Conservation (phyloP, 768 basidiomycete genomes). For the Tubosaeta sp. region DNA sequence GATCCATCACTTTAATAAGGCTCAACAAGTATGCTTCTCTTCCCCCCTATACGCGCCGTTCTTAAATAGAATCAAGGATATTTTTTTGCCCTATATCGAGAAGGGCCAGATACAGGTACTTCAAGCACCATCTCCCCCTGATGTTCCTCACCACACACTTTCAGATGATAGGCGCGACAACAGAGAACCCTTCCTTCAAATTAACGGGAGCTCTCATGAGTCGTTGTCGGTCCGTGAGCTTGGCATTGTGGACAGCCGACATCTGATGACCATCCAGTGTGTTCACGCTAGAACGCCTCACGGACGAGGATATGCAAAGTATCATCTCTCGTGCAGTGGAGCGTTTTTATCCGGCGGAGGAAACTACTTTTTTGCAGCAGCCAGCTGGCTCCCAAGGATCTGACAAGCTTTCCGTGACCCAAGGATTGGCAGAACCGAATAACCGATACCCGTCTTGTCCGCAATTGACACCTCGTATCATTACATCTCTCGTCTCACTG, state of each 20-base stretch:
- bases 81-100: constrained; percentile 80
- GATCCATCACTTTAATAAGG: constrained; percentile 74
- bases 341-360: constrained; percentile 26
- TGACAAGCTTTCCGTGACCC: constrained; percentile 10
- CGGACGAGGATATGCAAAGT: constrained; percentile 53
- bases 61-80: constrained; percentile 44
- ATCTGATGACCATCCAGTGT: constrained; percentile 47
- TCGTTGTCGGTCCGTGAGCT: constrained; percentile 60
- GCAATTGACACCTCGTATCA: constrained; percentile 44
- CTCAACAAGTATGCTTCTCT: constrained; percentile 50
- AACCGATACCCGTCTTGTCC: constrained; percentile 26
- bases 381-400: constrained; percentile 17
- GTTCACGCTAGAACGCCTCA: constrained; percentile 65
- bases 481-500: constrained; percentile 48
- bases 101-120: constrained; percentile 65
- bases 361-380: constrained; percentile 2
- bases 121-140: neutral
- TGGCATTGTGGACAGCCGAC: neutral
- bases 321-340: constrained; percentile 55
- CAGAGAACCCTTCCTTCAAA: constrained; percentile 88
- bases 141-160: neutral
- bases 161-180: constrained; percentile 77
- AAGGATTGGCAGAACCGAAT: constrained; percentile 18
- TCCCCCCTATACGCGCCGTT: neutral
- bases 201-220: constrained; percentile 68